Base-by-base conservation (phyloP, 1,139 yeast species). In the Pneumocystis canis region DNA sequence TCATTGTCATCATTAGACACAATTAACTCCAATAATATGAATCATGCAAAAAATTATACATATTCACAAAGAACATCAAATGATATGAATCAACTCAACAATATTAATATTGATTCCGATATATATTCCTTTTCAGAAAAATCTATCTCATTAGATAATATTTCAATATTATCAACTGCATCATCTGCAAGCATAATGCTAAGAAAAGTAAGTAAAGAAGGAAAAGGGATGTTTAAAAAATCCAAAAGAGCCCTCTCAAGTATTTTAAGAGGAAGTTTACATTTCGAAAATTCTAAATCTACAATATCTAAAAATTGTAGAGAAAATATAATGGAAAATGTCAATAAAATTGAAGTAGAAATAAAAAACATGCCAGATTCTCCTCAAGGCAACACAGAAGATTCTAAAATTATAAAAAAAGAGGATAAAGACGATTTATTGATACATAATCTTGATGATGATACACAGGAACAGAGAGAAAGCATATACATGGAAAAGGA, bases 91-190 rank as follows among this genome's bases (percentile, higher is more conserved):
- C 54, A 47, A 25, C 7, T 20, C 11, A 14, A 7, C 16, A 14
- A 47, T 14, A 47, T 47, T 7, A n/a, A 25, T 25, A 47, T 28
- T 9, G 25, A 47, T 18, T 47, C 54, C 25, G 54, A 47, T 11
- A 47, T 47, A 47, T 47, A 47, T 47, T 47, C 39, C n/a, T 35
- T 25, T 47, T 25, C 31, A 25, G 25, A 25, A 14, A 47, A 20
- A 14, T 58, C 63, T 5, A 35, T n/a, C 6, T 47, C 54, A 47
- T 58, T 60, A 11, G 65, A 63, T 18, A 63, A 61, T 33, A 53
- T 63, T n/a, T 63, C 65, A n/a, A 61, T 63, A 4, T 40, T 63
- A 25, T 63, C 65, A 16, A 63, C 65, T 14, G 63, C 65, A n/a
- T 58, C 61, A 33, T 59, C 62, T 35, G 65, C 65, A 37, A 59